Percentiles rank a stretch among this genome's conserved stretches.
Evolutionary conservation across 495 filamentous ascomycete species (phyloP).

Genomic region (Rostrohypoxylon terebratum): DNA sequence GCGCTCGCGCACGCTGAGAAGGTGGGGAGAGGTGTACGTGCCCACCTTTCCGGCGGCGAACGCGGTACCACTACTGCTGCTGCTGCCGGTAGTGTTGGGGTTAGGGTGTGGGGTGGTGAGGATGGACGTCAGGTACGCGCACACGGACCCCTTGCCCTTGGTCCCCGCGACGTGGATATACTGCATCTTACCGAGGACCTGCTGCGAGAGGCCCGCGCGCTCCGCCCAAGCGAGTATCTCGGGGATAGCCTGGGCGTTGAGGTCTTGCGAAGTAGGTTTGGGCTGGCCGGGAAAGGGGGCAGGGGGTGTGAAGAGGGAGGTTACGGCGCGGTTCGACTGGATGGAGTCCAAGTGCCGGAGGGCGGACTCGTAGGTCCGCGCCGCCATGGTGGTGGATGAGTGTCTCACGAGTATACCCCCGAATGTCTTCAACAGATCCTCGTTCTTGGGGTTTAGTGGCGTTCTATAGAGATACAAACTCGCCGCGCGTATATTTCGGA

Average conservation of each 20-base stretch:
- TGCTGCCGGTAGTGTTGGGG: background rate
- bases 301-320: conserved; percentile 49
- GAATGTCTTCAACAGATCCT: background rate
- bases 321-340: conserved; percentile 78
- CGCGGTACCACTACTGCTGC: too few species aligned
- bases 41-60: conserved; percentile 60
- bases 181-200: conserved; percentile 49
- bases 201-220: conserved; percentile 74
- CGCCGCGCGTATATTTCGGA: background rate
- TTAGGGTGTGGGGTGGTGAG: conserved; percentile 54
- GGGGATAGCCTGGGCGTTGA: conserved; percentile 82
- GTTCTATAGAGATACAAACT: background rate
- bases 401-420: background rate
- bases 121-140: conserved; percentile 60
- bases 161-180: conserved; percentile 72
- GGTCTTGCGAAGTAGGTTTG: conserved; percentile 50
- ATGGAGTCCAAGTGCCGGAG: conserved; percentile 72
- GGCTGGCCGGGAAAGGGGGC: conserved; percentile 2
- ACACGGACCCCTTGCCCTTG: conserved; percentile 70
- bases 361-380: conserved; percentile 53
- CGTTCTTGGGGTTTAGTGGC: background rate
- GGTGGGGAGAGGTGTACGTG: conserved; percentile 75
- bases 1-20: conserved; percentile 71
- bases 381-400: conserved; percentile 45
- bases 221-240: conserved; percentile 86